Base-by-base conservation (phyloP, 2,329 filamentous ascomycete species). In the Aspergillus sp. region DNA sequence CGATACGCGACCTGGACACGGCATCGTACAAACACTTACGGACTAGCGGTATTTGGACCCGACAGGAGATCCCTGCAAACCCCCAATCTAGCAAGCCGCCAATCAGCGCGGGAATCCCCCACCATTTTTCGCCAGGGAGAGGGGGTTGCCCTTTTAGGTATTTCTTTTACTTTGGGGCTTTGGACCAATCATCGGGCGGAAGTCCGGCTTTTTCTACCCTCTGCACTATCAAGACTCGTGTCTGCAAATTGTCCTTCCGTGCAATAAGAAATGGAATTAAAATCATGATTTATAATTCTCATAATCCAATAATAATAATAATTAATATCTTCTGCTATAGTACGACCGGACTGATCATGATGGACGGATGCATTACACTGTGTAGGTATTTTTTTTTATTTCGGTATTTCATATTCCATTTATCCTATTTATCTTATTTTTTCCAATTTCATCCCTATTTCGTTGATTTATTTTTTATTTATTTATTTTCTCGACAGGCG, bases 91-190 rank as follows among this genome's bases (percentile, higher is more conserved):
- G 53, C 18, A 16, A 14, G 29, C 49, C 59, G 62, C 73, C 72
- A 75, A 73, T 73, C 68, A 74, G 32, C 55, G 20, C 49, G 56
- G 47, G 50, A 59, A 63, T 52, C 61, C 65, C 65, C 67, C 66
- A 67, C 66, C 62, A 69, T 63, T 65, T 62, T 49, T 54, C 26
- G 24, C 20, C 26, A 63, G 20, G 18, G 51, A 24, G 51, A 36
- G 49, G 55, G 47, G 54, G 57, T 55, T 59, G 7, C 6, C 26
- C 26, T 9, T 29, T 29, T 29, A 9, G 26, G 26, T 54, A 36
- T 49, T 56, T 64, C 57, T 62, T 59, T 55, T 61, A 54, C 54
- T 60, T 62, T 57, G n/a, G 24, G 14, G 24, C 14, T n/a, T 22
- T 59, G 36, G 57, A 9, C 65, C 59, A 67, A 67, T 69, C 55